Percentiles rank a stretch among this genome's conserved stretches.
Conservation (phyloP, 768 basidiomycete genomes). For the Termitomyces heimii region DNA sequence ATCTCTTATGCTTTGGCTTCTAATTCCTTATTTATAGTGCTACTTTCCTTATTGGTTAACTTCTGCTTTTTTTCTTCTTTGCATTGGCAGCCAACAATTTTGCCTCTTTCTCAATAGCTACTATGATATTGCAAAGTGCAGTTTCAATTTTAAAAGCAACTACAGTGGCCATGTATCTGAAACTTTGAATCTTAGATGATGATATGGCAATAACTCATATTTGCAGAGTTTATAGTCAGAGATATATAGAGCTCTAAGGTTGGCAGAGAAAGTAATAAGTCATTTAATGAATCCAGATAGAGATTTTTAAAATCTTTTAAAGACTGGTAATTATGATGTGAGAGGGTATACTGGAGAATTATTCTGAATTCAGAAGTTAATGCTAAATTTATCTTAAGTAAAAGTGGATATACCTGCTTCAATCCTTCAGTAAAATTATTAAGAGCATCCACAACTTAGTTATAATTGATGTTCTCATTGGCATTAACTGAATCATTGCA, state of each 20-base stretch:
- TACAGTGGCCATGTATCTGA: slow-evolving; percentile 94
- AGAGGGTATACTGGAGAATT: slow-evolving; percentile 86
- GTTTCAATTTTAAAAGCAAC: slow-evolving; percentile 84
- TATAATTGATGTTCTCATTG: slow-evolving; percentile 84
- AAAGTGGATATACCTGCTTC: slow-evolving; percentile 52
- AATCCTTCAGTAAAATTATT: slow-evolving; percentile 88
- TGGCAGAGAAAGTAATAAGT: slow-evolving; percentile 71
- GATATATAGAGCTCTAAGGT: slow-evolving; percentile 73
- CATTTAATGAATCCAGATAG: slow-evolving; percentile 82
- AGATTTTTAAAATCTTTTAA: slow-evolving; percentile 83
- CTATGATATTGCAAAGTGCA: slow-evolving; percentile 83
- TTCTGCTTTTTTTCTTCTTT: slow-evolving; percentile 88
- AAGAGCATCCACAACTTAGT: slow-evolving; percentile 66
- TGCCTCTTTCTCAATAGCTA: slow-evolving; percentile 81
- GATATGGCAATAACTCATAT: slow-evolving; percentile 95
- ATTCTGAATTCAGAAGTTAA: slow-evolving; percentile 40
- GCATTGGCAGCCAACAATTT: slow-evolving; percentile 71
- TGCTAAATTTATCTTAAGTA: not conserved
- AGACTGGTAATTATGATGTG: slow-evolving; percentile 76
- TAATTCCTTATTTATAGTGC: slow-evolving; percentile 56
- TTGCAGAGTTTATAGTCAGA: slow-evolving; percentile 75
- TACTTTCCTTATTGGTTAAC: slow-evolving; percentile 44
- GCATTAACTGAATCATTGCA: slow-evolving; percentile 82
- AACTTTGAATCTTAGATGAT: slow-evolving; percentile 89
- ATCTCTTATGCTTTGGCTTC: slow-evolving; percentile 75